A percentile compares a stretch with the other conserved stretches of the same genome.
Evolutionary conservation across 306 rosid species (phyloP).

Genomic region (Glycine tomentella): DNA sequence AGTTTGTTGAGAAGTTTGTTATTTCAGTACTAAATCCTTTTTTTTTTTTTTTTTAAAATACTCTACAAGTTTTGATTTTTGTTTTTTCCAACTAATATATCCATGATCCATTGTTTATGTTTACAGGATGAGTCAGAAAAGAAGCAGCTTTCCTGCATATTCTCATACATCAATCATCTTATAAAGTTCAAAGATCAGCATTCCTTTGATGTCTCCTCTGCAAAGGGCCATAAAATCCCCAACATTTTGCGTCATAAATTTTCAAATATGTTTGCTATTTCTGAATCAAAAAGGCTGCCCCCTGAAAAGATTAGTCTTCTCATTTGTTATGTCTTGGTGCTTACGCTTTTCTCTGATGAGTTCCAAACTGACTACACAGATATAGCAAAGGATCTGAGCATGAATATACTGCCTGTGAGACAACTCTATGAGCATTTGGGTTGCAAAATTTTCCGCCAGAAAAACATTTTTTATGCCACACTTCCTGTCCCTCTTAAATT

Average conservation of each 20-base stretch:
- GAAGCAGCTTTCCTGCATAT: conserved; percentile 62
- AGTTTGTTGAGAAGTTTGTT: not conserved
- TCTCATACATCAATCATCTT: conserved; percentile 81
- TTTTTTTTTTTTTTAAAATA: not conserved
- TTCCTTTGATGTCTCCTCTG: conserved; percentile 57
- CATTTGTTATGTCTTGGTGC: conserved; percentile 72
- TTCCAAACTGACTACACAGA: conserved; percentile 64
- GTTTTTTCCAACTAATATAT: conserved; percentile 3
- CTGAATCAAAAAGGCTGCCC: conserved; percentile 58
- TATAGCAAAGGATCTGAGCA: conserved; percentile 80
- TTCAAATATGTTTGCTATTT: conserved; percentile 55
- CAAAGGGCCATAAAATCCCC: conserved; percentile 69
- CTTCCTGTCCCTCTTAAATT: conserved; percentile 80
- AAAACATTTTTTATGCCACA: conserved; percentile 38
- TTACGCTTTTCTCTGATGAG: conserved; percentile 69
- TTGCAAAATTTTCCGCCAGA: conserved; percentile 60
- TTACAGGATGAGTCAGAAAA: conserved; percentile 78
- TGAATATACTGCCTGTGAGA: conserved; percentile 39
- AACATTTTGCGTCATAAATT: conserved; percentile 63
- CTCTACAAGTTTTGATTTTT: not conserved
- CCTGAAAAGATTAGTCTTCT: conserved; percentile 70
- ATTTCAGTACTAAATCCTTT: conserved; percentile 12
- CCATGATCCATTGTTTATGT: conserved; percentile 2
- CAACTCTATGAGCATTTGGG: conserved; percentile 65
- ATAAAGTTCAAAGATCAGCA: conserved; percentile 78